Base-by-base conservation (phyloP, 164 flowering plant species). In the Sedum album region DNA sequence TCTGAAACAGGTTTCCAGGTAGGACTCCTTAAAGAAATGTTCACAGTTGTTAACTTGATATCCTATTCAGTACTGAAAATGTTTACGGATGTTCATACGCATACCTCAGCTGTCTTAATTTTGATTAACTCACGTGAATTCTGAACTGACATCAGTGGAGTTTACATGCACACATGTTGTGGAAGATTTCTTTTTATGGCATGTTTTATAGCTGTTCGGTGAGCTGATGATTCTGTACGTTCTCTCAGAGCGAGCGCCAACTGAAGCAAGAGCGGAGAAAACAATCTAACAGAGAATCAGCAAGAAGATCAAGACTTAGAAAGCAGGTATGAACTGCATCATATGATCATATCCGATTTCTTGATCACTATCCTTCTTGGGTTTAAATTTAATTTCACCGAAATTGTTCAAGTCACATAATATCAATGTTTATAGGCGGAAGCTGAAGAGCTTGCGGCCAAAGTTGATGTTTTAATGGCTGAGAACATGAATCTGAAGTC, bases 251-350 rank as follows among this genome's bases (percentile, higher is more conserved):
- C 77, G 96, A 94, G 57, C 81, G 88, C 35, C 97, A 85, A 75
- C 75, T 86, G 60, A 94, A 94, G 78, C 81, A 89, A 14, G 96
- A 94, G 81, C 86, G 81, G 78, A 86, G 99, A 77, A 94, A 94
- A 71, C 99, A 94, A 66, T 91, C 99, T n/a, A 94, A 94, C 67
- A 81, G 99, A 71, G 97, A 91, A 76, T 94, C 99, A 69, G 99
- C 99, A 1, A 84, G 99, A 74, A 84, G 99, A 79, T 94, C 99
- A 48, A 79, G 99, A 72, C 76, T 94, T 76, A 85, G 97, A 80
- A 94, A 88, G 80, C 97, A 91, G 98, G 8, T 9, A 44, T 44
- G n/a, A n/a, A n/a, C n/a, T n/a, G n/a, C n/a, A n/a, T n/a, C n/a
- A n/a, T 23, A 31, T 9, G 25, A 55, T 31, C 20, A 31, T 1